Evolutionary conservation across 352 stramenopile genomes (phyloP), one percentile per base, ranked within the genome.

Genomic region (Phytopythium montanum): DNA sequence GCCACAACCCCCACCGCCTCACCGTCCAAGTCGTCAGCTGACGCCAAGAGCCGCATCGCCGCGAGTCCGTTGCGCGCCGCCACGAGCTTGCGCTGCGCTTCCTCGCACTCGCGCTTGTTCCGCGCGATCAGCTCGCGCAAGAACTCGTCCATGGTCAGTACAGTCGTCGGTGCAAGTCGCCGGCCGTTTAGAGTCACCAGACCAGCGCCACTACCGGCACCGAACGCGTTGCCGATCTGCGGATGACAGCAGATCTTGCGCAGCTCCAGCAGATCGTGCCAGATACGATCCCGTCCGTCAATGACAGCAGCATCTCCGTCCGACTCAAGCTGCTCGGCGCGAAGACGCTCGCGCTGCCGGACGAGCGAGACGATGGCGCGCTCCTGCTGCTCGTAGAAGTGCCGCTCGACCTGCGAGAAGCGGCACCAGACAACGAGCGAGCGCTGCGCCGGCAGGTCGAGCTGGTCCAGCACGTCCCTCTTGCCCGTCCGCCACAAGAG

Each of bases 221-320:
- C 57, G 7, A 79, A 50, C 25, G 69, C 66, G 18, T 73, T 74
- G 9, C 85, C 84, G 18, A 98, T 80, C 66, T 97, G 90, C 8
- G 92, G 93, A 69, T 98, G 93, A 46, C 90, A 97, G 60, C 93
- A 98, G 5, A 96, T 81, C 62, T 97, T 91, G 16, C 92, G 82
- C 34, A 98, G 69, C 36, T 83, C 64, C 21, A 97, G 72, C 10
- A 98, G 56, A 19, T 85, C 79, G 31, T 81, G 65, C 68, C 81
- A 83, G 26, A 97, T 60, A 6, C 42, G 59, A 38, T 84, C 74
- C 25, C 70, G 65, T 19, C 74, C 69, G 19, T 68, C 66, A 54
- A 72, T 71, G 16, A 78, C 52, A 14, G 75, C 60, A 34, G 75
- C 60, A 34, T 59, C 63, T 19, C 59, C 44, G 44, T n/a, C 54